Conservation (phyloP, 2,329 filamentous ascomycete genomes). For the Tolypocladium capitatum region DNA sequence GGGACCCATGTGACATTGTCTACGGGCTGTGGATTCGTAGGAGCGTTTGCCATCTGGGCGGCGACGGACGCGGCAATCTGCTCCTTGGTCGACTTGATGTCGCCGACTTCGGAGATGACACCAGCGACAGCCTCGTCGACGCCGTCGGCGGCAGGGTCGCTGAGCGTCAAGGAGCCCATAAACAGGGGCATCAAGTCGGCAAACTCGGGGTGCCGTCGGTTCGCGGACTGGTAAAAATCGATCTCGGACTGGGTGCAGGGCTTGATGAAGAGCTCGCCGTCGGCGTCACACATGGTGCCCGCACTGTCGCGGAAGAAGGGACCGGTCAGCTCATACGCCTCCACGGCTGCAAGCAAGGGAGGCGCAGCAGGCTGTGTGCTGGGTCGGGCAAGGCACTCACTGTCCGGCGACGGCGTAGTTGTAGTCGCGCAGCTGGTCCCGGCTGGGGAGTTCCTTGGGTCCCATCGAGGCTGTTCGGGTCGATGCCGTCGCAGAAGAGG, state of each 20-base stretch:
- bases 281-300: constrained; percentile 72
- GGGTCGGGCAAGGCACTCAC: constrained; percentile 36
- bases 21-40: constrained; percentile 2
- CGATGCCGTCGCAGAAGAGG: neutral
- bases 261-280: constrained; percentile 84
- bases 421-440: constrained; percentile 53
- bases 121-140: constrained; percentile 35
- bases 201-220: constrained; percentile 55
- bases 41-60: constrained; percentile 15
- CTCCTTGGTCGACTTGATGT: constrained; percentile 18
- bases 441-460: constrained; percentile 34
- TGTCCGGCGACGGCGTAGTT: constrained; percentile 72
- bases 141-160: constrained; percentile 33
- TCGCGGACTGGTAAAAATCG: constrained; percentile 71
- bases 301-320: constrained; percentile 43
- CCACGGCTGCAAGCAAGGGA: constrained; percentile 1
- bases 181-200: constrained; percentile 71
- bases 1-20: constrained; percentile 29
- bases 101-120: constrained; percentile 24
- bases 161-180: constrained; percentile 67
- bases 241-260: constrained; percentile 80
- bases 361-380: neutral
- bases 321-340: neutral
- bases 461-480: constrained; percentile 9
- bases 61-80: constrained; percentile 19